These are phyloP conservation scores for Apiospora sp. DNA, from an alignment of 2,329 filamentous ascomycete genomes.

Conservation along the genomic window DNA sequence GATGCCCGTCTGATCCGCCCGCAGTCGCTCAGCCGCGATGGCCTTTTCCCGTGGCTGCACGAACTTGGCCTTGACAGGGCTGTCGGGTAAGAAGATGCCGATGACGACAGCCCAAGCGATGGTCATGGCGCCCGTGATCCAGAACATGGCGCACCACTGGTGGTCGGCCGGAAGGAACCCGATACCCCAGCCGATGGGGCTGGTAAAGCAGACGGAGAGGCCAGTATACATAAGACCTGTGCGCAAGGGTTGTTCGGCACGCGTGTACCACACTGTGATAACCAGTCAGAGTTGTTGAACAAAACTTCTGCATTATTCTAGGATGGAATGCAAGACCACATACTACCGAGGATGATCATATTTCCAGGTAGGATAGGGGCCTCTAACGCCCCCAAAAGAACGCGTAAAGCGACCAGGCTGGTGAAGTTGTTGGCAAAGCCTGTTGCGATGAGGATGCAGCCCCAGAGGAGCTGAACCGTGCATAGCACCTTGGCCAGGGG, in stretches of 20 bases:
- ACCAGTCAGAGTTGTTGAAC: neutral
- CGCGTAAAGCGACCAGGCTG: slow-evolving; percentile 37
- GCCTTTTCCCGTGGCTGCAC: slow-evolving; percentile 53
- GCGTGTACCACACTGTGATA: slow-evolving; percentile 39
- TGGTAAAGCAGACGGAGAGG: slow-evolving; percentile 26
- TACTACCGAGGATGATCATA: slow-evolving; percentile 39
- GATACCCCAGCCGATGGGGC: slow-evolving; percentile 28
- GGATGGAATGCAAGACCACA: neutral
- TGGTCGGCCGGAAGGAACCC: slow-evolving; percentile 26
- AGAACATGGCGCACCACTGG: slow-evolving; percentile 31
- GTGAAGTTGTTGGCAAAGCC: slow-evolving; percentile 41
- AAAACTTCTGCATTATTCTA: neutral
- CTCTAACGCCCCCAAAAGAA: slow-evolving; percentile 43
- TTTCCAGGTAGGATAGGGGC: slow-evolving; percentile 40
- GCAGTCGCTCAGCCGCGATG: slow-evolving; percentile 57
- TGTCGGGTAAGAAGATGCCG: slow-evolving; percentile 60
- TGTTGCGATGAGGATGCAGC: slow-evolving; percentile 38
- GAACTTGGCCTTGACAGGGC: slow-evolving; percentile 58
- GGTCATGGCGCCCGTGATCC: slow-evolving; percentile 38
- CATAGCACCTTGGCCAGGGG: slow-evolving; percentile 46
- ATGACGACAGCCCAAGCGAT: slow-evolving; percentile 44
- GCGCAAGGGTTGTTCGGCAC: slow-evolving; percentile 37
- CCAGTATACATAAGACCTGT: slow-evolving; percentile 38
- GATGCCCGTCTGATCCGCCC: slow-evolving; percentile 60
- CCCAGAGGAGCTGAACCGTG: slow-evolving; percentile 38